Base-by-base conservation (phyloP, 345 rosid species). In the Schrenkiella parvula region DNA sequence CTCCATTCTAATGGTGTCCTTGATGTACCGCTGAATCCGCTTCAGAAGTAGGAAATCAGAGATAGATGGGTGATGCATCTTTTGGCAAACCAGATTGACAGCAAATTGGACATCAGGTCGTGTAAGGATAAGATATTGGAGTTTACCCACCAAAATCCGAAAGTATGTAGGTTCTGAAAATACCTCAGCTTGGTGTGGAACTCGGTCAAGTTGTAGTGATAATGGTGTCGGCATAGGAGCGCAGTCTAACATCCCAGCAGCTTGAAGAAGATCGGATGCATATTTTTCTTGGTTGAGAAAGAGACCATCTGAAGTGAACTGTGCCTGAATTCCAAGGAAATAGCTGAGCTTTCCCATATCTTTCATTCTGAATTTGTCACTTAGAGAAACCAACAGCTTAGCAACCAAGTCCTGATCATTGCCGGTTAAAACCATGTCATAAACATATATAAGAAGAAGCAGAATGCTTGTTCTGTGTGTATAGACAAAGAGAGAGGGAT, bases 171-270 rank as follows among this genome's bases (percentile, higher is more conserved):
- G 55, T 4, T 50, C 15, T 0, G 29, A 4, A 2, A 50, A 50
- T 0, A 12, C 3, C 0, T 4, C 8, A 1, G 8, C 13, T 0
- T 10, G 41, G 15, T 0, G 6, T 8, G 2, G 38, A 2, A 19
- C 1, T 0, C 17, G 2, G 1, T 18, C 11, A 1, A 46, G 5
- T 3, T 19, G 8, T 2, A 18, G 5, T 0, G 25, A 25, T 0
- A 46, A 25, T 1, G 51, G 51, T 2, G 25, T 46, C 0, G 51
- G 12, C 12, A 46, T 18, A 0, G 51, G 23, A 1, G 3, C 5
- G 2, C 51, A 46, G 0, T 17, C 4, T 0, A 1, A 0, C 51
- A 19, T 46, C 1, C 25, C 11, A 2, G 25, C 51, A 2, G 1
- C 5, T 2, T 2, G 11, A 0, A 46, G 2, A 3, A 18, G 23